Base-by-base conservation (phyloP, 495 filamentous ascomycete species). In the Lasiosphaeria hispida region DNA sequence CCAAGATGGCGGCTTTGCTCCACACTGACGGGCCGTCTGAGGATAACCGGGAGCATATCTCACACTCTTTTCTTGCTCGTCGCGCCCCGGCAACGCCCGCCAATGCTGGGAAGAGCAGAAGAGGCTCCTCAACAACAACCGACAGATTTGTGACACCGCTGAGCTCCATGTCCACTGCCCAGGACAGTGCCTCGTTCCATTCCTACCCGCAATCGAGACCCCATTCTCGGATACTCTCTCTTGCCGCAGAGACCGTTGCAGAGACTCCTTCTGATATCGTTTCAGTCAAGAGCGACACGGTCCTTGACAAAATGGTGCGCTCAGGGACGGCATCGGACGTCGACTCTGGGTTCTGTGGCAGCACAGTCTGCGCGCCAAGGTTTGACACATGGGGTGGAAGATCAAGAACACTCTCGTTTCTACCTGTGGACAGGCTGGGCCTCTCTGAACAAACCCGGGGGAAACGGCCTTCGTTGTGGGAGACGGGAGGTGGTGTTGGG, bases 151-250 rank as follows among this genome's bases (percentile, higher is more conserved):
- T 55, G 8, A 67, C 65, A 33, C 65, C 65, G 11, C 18, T 60
- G 15, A 60, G 56, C 41, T 62, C 62, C 14, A 52, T 60, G 41
- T 63, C 60, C 11, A 18, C 38, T 0, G 62, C 39, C 18, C 55
- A 64, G 18, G 54, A 48, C 48, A 60, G 49, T 35, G 50, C 58
- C 34, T 67, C 65, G 11, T 67, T 62, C 38, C 65, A 67, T 40
- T 67, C 65, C 11, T 67, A 56, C 39, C 62, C 57, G 13, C 62
- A 50, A 6, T 61, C 63, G 23, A 42, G 44, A 30, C 42, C 58
- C 3, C 49, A 45, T 7, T 64, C 58, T 10, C 50, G 54, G 40
- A 48, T 36, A 9, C 17, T 56, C 3, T 19, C 11, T 13, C 10
- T 52, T 14, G 10, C 35, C 13, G 44, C 19, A 8, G 45, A 39